phyloP scores from a whole-genome alignment of 2,329 filamentous ascomycete genomes.

The Aspergillus aculeatus region DNA sequence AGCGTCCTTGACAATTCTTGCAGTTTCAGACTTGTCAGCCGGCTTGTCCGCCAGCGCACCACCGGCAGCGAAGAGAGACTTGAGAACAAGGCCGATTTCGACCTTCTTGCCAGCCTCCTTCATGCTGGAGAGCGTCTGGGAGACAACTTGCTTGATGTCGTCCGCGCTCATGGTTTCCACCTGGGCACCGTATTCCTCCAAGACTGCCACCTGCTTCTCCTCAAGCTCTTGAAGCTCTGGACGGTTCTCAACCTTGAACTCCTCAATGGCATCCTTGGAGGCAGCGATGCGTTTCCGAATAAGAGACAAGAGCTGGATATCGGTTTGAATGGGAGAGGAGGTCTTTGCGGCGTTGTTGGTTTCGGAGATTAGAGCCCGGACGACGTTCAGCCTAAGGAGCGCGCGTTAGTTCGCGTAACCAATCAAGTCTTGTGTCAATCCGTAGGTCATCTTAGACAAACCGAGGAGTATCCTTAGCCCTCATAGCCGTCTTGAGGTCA shows the following conservation, averaged over 20 bases:
- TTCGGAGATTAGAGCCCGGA: slow-evolving; percentile 51
- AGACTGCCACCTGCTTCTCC: slow-evolving; percentile 42
- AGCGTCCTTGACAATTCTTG: slow-evolving; percentile 40
- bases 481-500: slow-evolving; percentile 52
- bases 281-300: slow-evolving; percentile 46
- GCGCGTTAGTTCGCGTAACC: neutral
- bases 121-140: slow-evolving; percentile 35
- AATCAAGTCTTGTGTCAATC: neutral
- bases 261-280: slow-evolving; percentile 39
- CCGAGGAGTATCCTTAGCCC: slow-evolving; percentile 49
- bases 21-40: slow-evolving; percentile 43
- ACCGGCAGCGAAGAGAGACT: slow-evolving; percentile 41
- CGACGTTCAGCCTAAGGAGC: slow-evolving; percentile 44
- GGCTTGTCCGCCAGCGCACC: slow-evolving; percentile 47
- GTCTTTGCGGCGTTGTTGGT: slow-evolving; percentile 51
- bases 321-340: slow-evolving; percentile 45
- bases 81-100: slow-evolving; percentile 42
- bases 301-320: slow-evolving; percentile 47
- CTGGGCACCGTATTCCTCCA: slow-evolving; percentile 46
- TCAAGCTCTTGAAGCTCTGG: slow-evolving; percentile 48
- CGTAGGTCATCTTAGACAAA: slow-evolving; percentile 18
- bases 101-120: slow-evolving; percentile 37
- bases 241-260: slow-evolving; percentile 43
- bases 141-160: slow-evolving; percentile 41
- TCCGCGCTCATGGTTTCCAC: slow-evolving; percentile 43